phyloP scores from a whole-genome alignment of 202 grass and related monocot genomes.

The Hordeum pubiflorum region DNA sequence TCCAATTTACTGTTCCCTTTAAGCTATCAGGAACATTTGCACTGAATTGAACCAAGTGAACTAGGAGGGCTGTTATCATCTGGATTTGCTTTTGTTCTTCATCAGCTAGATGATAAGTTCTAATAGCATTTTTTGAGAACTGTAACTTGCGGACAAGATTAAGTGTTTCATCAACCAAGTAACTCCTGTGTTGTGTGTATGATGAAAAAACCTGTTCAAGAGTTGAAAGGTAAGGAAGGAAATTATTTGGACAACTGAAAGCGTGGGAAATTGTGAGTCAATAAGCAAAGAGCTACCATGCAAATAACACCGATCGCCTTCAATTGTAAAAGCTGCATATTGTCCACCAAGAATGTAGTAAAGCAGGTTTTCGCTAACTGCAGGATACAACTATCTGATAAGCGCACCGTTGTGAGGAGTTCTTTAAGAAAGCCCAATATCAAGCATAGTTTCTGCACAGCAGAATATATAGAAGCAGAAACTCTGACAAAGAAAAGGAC shows the following conservation, averaged over 20 bases:
- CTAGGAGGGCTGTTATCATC: slow-evolving; percentile 91
- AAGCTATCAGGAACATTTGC: slow-evolving; percentile 76
- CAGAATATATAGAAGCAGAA: slow-evolving; percentile 53
- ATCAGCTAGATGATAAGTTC: slow-evolving; percentile 86
- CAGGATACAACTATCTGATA: slow-evolving; percentile 93
- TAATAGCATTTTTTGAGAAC: slow-evolving; percentile 76
- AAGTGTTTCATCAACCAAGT: slow-evolving; percentile 96
- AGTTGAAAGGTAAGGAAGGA: slow-evolving; percentile 30
- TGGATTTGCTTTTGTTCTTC: slow-evolving; percentile 98
- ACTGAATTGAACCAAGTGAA: slow-evolving; percentile 98
- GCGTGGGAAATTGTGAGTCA: slow-evolving; percentile 14
- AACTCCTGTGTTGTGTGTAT: slow-evolving; percentile 76
- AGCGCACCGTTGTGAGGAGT: slow-evolving; percentile 65
- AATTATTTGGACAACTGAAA: slow-evolving; percentile 24
- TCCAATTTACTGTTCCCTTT: slow-evolving; percentile 69
- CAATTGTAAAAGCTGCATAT: slow-evolving; percentile 90
- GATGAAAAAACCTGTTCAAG: slow-evolving; percentile 73
- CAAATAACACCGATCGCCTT: slow-evolving; percentile 86
- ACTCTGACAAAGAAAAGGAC: slow-evolving; percentile 47
- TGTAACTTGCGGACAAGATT: slow-evolving; percentile 90
- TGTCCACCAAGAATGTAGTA: slow-evolving; percentile 95
- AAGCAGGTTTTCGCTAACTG: slow-evolving; percentile 97
- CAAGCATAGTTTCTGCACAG: slow-evolving; percentile 91
- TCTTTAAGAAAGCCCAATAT: slow-evolving; percentile 90
- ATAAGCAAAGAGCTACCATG: slow-evolving; percentile 47